Base-by-base conservation (phyloP, 148 eudicot species). In the Tetragonia tetragonoides region DNA sequence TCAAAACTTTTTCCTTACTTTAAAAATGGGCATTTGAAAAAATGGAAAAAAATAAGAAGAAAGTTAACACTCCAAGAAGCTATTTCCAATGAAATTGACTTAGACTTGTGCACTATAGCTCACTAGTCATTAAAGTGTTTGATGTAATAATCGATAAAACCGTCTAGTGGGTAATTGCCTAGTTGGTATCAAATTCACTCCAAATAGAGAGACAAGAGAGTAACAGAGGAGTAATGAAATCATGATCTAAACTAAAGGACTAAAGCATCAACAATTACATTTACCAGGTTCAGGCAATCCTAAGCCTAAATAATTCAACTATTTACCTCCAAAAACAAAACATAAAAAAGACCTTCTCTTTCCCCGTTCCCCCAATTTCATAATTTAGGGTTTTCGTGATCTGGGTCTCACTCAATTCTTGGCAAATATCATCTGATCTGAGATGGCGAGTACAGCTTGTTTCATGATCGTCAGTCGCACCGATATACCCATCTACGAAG, bases 401-500 rank as follows among this genome's bases (percentile, higher is more conserved):
- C 21, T 42, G 54, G 34, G 21, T 68, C 23, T 68, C 34, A n/a
- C 15, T 10, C 42, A 46, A 68, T 68, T 69, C 10, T 46, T 21
- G 57, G 16, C 11, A 46, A 21, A 68, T 20, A 1, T 46, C 59
- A 12, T 34, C 61, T 65, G 41, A 23, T 72, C 53, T 49, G 46
- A 51, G 56, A 93, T 93, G 98, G 93, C 97, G 21, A 88, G 86
- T 70, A 93, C 94, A 8, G 94, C 97, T 15, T 95, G 99, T 77
- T 95, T 95, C 66, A 90, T 95, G 95, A 95, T 95, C 20, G 93
- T 95, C 16, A 95, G 99, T 86, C 83, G 90, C 73, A 95, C 88
- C 77, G 99, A 95, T 69, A 95, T 95, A 63, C 99, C 99, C 72
- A 93, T 95, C 40, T 95, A 95, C 75, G 97, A 93, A 84, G 99